Base-by-base conservation (phyloP, 2,329 filamentous ascomycete genomes). In the Cryoendolithus antarcticus region DNA sequence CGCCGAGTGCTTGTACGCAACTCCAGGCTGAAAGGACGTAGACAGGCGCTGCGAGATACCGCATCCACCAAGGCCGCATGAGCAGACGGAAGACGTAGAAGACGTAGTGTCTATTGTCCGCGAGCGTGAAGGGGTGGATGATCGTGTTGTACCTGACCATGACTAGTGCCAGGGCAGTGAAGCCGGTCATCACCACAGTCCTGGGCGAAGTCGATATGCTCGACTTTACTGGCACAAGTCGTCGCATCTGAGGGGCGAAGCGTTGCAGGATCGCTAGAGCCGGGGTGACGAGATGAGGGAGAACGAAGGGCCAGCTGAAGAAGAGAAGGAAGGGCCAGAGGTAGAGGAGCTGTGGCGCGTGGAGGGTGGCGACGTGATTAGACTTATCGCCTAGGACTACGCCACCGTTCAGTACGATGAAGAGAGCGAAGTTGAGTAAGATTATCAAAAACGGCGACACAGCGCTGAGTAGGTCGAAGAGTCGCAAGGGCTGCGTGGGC, bases 361-460 rank as follows among this genome's bases (percentile, higher is more conserved):
- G 89, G 9, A 96, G 65, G 1, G 86, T 91, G 1, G 88, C 86
- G 27, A 91, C 71, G 54, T 98, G 91, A 55, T 94, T 95, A 15
- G 84, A 80, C 63, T 95, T 96, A 62, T 98, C 91, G 30, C 88
- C 88, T 3, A 98, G 74, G 1, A 96, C 91, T 11, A 98, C 89
- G 7, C 88, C 80, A 5, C 83, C 82, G 51, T 98, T 98, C 82
- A 82, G 91, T 6, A 71, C 50, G 0, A 96, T 79, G 56, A 96
- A 96, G 1, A 59, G 66, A 2, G 61, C 73, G 55, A 98, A 98
- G 0, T 74, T 62, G 1, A 56, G 56, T 6, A 95, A 61, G 1
- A 93, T 66, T 1, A 70, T 50, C 8, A 89, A 48, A 44, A 76
- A 75, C 1, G 75, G 72, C 7, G 43, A 30, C 5, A 57, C 39